Conservation (phyloP, 2,329 filamentous ascomycete genomes). For the Ceratocystis eucalypticola region DNA sequence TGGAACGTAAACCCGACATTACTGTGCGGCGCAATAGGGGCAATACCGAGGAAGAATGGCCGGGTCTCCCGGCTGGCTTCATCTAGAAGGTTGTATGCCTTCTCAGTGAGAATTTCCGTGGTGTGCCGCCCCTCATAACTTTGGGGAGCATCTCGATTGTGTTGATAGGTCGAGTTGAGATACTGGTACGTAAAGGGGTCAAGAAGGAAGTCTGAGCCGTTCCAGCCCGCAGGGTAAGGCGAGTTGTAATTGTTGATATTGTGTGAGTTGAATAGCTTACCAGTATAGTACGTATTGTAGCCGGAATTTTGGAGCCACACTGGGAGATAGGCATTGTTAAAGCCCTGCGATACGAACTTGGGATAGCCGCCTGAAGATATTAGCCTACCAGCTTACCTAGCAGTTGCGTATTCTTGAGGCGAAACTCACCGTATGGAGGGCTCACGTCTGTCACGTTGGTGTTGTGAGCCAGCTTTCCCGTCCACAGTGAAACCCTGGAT, state of each 20-base stretch:
- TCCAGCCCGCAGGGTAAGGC: constrained; percentile 43
- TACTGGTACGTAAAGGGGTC: constrained; percentile 58
- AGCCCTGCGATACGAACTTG: constrained; percentile 37
- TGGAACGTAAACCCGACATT: constrained; percentile 24
- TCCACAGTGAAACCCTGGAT: constrained; percentile 45
- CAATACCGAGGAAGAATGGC: constrained; percentile 45
- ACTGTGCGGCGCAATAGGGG: constrained; percentile 31
- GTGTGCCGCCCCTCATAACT: constrained; percentile 41
- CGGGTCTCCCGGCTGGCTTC: constrained; percentile 33
- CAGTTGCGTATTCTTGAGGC: constrained; percentile 19
- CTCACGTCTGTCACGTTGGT: constrained; percentile 45
- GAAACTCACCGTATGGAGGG: constrained; percentile 37
- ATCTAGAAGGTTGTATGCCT: constrained; percentile 39
- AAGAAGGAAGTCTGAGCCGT: constrained; percentile 41
- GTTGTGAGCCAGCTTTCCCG: constrained; percentile 49
- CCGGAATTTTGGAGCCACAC: constrained; percentile 39
- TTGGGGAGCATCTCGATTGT: constrained; percentile 41
- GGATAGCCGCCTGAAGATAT: constrained; percentile 29
- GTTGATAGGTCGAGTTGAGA: constrained; percentile 49
- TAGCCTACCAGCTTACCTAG: not conserved
- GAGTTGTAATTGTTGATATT: constrained; percentile 36
- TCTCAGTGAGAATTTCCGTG: constrained; percentile 38
- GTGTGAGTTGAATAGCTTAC: constrained; percentile 42
- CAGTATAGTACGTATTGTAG: constrained; percentile 41
- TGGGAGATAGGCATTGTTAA: constrained; percentile 38